Evolutionary conservation across 176 grass and related monocot genomes (phyloP).

Genomic region (Aegilops umbellulata): DNA sequence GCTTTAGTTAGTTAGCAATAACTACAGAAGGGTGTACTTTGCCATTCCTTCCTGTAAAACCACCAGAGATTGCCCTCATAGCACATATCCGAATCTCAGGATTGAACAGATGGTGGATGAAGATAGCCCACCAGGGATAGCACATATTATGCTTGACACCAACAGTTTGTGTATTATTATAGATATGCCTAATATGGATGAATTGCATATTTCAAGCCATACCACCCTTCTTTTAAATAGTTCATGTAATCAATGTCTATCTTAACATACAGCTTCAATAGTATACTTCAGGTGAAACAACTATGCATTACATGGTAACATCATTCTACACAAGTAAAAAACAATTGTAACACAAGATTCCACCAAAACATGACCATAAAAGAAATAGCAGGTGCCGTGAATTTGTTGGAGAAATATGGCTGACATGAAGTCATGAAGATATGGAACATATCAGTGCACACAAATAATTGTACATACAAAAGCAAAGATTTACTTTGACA

Average conservation of each 20-base stretch:
- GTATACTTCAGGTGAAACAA: slow-evolving; percentile 3
- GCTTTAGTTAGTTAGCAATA: too few species aligned
- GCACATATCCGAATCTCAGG: too few species aligned
- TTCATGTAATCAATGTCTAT: not conserved
- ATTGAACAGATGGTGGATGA: too few species aligned
- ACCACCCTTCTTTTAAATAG: not conserved
- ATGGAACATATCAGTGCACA: slow-evolving; percentile 16
- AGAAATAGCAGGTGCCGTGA: not conserved
- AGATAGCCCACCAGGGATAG: too few species aligned
- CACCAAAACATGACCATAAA: slow-evolving; percentile 13
- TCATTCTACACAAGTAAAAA: not conserved
- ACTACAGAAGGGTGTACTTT: too few species aligned
- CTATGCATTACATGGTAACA: not conserved
- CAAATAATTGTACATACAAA: slow-evolving; percentile 17
- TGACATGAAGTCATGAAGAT: not conserved
- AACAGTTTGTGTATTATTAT: not conserved
- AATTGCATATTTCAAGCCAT: not conserved
- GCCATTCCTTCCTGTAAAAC: too few species aligned
- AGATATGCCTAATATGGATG: not conserved
- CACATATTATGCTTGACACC: not conserved
- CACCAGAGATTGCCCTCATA: too few species aligned
- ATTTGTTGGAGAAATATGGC: not conserved
- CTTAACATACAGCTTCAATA: not conserved
- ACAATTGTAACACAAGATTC: not conserved
- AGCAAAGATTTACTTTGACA: slow-evolving; percentile 23